Conservation (phyloP, 2,329 filamentous ascomycete genomes). For the Lachnellula suecica region DNA sequence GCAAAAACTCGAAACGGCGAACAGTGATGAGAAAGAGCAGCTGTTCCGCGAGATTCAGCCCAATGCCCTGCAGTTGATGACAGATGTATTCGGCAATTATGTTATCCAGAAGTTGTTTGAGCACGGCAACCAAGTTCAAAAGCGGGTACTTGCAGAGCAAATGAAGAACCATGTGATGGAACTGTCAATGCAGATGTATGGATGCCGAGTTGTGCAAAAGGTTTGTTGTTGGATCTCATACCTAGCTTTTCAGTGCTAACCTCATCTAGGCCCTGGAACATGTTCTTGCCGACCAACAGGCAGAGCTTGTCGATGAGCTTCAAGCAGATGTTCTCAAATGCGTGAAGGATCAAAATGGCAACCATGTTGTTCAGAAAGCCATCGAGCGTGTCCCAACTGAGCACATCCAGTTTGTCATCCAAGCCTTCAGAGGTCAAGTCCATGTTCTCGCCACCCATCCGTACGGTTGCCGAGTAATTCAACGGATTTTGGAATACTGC, state of each 20-base stretch:
- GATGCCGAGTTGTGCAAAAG: constrained; percentile 94
- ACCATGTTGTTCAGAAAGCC: constrained; percentile 94
- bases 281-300: constrained; percentile 89
- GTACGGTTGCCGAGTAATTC: constrained; percentile 90
- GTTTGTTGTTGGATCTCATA: constrained; percentile 41
- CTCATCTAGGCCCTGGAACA: constrained; percentile 75
- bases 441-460: constrained; percentile 72
- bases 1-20: constrained; percentile 85
- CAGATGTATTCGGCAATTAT: constrained; percentile 96
- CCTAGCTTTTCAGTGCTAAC: constrained; percentile 14
- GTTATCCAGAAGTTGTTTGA: constrained; percentile 98
- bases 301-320: constrained; percentile 78
- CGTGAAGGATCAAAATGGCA: constrained; percentile 86
- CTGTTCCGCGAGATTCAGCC: constrained; percentile 85
- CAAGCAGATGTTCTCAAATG: constrained; percentile 73
- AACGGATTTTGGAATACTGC: constrained; percentile 85
- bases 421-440: constrained; percentile 75
- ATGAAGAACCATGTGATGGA: constrained; percentile 85
- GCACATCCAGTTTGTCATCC: constrained; percentile 82
- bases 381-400: constrained; percentile 77
- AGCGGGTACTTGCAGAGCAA: constrained; percentile 78
- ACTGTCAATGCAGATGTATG: constrained; percentile 86
- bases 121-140: constrained; percentile 91
- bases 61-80: constrained; percentile 87
- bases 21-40: constrained; percentile 92